A percentile compares a stretch with the other conserved stretches of the same genome.
phyloP scores from a whole-genome alignment of 257 asterid genomes.

The Primulina eburnea region DNA sequence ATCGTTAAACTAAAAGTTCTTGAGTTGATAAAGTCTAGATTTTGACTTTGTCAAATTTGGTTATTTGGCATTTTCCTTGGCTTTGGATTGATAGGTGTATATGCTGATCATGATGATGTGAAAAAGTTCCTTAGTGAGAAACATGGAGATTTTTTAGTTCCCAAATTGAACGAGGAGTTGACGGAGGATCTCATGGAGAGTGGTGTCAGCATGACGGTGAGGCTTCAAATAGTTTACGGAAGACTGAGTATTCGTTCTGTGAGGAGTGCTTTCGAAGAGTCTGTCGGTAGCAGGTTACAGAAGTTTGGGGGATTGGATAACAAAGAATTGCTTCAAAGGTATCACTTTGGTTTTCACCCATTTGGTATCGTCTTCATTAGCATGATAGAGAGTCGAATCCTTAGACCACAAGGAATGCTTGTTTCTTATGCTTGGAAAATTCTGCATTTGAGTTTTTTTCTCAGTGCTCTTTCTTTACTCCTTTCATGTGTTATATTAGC shows the following conservation, averaged over 20 bases:
- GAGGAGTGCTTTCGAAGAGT: constrained; percentile 75
- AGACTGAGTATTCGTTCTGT: constrained; percentile 71
- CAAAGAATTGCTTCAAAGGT: constrained; percentile 74
- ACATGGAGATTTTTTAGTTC: constrained; percentile 36
- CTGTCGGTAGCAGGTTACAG: constrained; percentile 66
- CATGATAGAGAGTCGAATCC: not conserved
- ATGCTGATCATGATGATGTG: constrained; percentile 71
- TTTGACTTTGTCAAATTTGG: not conserved
- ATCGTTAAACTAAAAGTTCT: not conserved
- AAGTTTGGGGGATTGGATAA: constrained; percentile 66
- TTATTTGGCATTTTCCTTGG: constrained; percentile 9
- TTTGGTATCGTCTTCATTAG: not conserved
- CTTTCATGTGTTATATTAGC: not conserved
- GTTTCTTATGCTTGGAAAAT: not conserved
- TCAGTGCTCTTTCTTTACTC: not conserved
- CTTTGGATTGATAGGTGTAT: constrained; percentile 50
- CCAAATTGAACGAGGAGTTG: constrained; percentile 45
- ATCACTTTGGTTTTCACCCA: constrained; percentile 6
- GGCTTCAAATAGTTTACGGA: constrained; percentile 90
- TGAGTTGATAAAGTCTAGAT: not conserved
- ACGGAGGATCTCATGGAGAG: constrained; percentile 62
- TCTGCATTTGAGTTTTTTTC: not conserved
- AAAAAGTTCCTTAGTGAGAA: constrained; percentile 55
- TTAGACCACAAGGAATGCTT: not conserved
- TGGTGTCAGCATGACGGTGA: constrained; percentile 68